These are phyloP conservation scores for Globisporangium solare DNA, from an alignment of 352 stramenopile genomes.

Conservation along the genomic window DNA sequence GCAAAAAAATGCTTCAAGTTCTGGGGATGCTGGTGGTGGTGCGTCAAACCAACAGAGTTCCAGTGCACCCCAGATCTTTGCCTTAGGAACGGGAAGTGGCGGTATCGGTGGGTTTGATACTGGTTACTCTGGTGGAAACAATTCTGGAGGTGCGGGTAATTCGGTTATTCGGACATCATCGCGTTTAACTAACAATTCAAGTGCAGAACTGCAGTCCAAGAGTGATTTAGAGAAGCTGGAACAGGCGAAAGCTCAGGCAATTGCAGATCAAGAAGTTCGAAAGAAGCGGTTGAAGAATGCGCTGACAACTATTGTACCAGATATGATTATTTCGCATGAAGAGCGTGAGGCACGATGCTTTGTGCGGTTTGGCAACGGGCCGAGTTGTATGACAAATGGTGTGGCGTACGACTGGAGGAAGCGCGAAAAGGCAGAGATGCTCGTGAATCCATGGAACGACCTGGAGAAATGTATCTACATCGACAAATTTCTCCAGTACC, in stretches of 20 bases:
- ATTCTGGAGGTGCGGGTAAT: not conserved
- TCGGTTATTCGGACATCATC: constrained; percentile 67
- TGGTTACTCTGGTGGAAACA: constrained; percentile 17
- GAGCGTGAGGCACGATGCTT: constrained; percentile 55
- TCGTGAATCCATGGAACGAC: constrained; percentile 97
- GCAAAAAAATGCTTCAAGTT: constrained; percentile 22
- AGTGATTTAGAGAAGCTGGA: constrained; percentile 83
- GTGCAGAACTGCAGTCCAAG: constrained; percentile 55
- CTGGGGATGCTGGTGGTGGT: constrained; percentile 2
- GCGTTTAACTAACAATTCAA: constrained; percentile 85
- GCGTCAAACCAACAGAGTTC: constrained; percentile 23
- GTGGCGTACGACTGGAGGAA: constrained; percentile 55
- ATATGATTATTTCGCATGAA: constrained; percentile 71
- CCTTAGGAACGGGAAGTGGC: constrained; percentile 20
- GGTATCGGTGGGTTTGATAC: constrained; percentile 8
- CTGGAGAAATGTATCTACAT: constrained; percentile 99
- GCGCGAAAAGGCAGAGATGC: constrained; percentile 60
- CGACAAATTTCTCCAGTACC: constrained; percentile 98
- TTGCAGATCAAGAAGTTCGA: constrained; percentile 76
- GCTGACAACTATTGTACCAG: constrained; percentile 74
- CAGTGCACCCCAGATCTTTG: constrained; percentile 32
- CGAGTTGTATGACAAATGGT: constrained; percentile 64
- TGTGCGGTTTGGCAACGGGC: constrained; percentile 40
- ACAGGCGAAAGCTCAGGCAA: constrained; percentile 63
- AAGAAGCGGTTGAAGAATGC: constrained; percentile 84